Evolutionary conservation across 2,329 filamentous ascomycete species (phyloP), one percentile per base, ranked within the genome.

Genomic region (Xenosphaeropsis pyriputrescens): DNA sequence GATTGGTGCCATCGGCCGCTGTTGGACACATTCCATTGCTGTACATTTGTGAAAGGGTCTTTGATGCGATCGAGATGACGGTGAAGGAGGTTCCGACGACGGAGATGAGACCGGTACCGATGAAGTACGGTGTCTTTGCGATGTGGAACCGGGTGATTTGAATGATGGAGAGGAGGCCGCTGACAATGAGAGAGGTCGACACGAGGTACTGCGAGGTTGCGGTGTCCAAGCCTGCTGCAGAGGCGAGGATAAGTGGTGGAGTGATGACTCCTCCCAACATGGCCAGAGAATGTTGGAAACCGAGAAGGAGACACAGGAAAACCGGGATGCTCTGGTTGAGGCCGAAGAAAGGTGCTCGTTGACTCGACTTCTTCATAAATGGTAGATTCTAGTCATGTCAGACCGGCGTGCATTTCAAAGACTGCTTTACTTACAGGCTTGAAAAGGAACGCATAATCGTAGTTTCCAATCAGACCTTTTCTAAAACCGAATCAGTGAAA

Each of bases 401-500:
- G 18, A 45, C 38, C 44, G 37, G 32, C 3, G 8, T 6, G 12
- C 40, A 9, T 34, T 39, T 38, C 35, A 18, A 18, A 9, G 34
- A 40, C n/a, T 7, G 12, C 9, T 6, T 8, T 17, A 14, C 14
- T 32, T 15, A 32, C 30, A 19, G 70, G 83, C 16, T 64, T 75
- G 65, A 93, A 93, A 32, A 93, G 74, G 52, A 84, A 88, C 29
- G 57, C 82, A 68, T 95, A 95, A 67, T 95, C 82, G 58, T 95
- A 95, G 49, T 76, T 68, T 44, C 88, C 88, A 39, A 95, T 58
- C 18, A 94, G 68, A 11, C 88, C 88, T 1, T 86, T 70, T 43
- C 65, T 76, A 34, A 18, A 39, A 7, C 16, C 18, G 13, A 12
- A 13, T 36, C 29, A 7, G 31, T 29, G 17, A 17, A 15, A 13